Conservation (phyloP, 805 yeast genomes). For the Candida ficus region DNA sequence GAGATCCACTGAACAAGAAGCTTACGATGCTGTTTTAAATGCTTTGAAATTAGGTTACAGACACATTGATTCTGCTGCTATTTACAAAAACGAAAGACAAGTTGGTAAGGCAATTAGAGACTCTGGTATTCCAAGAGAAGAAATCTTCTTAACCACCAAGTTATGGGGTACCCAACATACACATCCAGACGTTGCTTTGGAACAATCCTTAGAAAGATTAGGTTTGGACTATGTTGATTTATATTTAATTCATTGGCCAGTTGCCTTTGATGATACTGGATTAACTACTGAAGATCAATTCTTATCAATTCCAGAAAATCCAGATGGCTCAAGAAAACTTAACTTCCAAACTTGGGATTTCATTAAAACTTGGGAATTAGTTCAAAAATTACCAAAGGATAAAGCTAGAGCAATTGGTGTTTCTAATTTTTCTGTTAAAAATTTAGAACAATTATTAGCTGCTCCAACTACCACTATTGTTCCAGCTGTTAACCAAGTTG, state of each 20-base stretch:
- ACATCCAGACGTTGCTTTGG: slow-evolving; percentile 47
- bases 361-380: slow-evolving; percentile 21
- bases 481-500: slow-evolving; percentile 23
- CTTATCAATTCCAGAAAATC: slow-evolving; percentile 7
- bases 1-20: slow-evolving; percentile 31
- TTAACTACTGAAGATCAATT: slow-evolving; percentile 7
- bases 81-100: slow-evolving; percentile 50
- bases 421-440: slow-evolving; percentile 21
- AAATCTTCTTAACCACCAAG: slow-evolving; percentile 68
- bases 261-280: slow-evolving; percentile 43
- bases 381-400: slow-evolving; percentile 15
- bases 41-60: slow-evolving; percentile 42
- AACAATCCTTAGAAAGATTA: slow-evolving; percentile 54
- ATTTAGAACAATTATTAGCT: slow-evolving; percentile 12
- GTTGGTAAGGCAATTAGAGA: slow-evolving; percentile 47
- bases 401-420: slow-evolving; percentile 20
- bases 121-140: slow-evolving; percentile 59
- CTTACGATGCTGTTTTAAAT: slow-evolving; percentile 15
- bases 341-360: slow-evolving; percentile 38
- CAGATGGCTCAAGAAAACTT: slow-evolving; percentile 48
- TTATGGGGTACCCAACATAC: slow-evolving; percentile 46
- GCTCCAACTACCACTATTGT: slow-evolving; percentile 8
- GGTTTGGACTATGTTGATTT: slow-evolving; percentile 75
- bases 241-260: slow-evolving; percentile 82
- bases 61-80: slow-evolving; percentile 58